Conservation (phyloP, 2,329 filamentous ascomycete species). For the Claviceps digitariae region DNA sequence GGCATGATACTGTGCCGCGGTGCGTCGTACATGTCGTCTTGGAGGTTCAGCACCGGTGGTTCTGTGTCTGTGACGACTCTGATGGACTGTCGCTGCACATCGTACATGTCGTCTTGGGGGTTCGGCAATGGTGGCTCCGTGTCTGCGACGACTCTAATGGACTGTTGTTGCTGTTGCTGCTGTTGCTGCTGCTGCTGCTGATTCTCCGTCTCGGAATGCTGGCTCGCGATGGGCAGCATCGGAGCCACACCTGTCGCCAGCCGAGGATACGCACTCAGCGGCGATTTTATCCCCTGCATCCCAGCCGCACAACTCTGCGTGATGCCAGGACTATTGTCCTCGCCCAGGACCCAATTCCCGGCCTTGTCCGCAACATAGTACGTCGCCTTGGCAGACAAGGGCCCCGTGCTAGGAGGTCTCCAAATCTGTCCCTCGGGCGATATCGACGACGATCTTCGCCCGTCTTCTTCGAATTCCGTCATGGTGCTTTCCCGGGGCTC, state of each 20-base stretch:
- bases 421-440: slow-evolving; percentile 31
- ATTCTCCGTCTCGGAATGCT: not conserved
- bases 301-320: slow-evolving; percentile 11
- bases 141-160: slow-evolving; percentile 3
- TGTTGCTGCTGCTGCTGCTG: not conserved
- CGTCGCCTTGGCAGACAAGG: slow-evolving; percentile 27
- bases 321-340: slow-evolving; percentile 16
- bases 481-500: slow-evolving; percentile 28
- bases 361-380: slow-evolving; percentile 38
- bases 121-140: not conserved
- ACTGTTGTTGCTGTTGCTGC: not conserved
- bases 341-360: slow-evolving; percentile 40
- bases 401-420: slow-evolving; percentile 33
- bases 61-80: slow-evolving; percentile 3
- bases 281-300: slow-evolving; percentile 10
- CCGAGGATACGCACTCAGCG: slow-evolving; percentile 5
- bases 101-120: no score
- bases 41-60: not conserved
- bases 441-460: slow-evolving; percentile 18
- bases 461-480: slow-evolving; percentile 40
- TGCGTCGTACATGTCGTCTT: no score
- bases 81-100: not conserved
- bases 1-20: slow-evolving; percentile 5
- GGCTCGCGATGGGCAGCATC: slow-evolving; percentile 9
- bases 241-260: slow-evolving; percentile 4